A percentile compares a stretch with the other conserved stretches of the same genome.
Evolutionary conservation across 129 eudicot species (phyloP).

Genomic region (Deinandra increscens): DNA sequence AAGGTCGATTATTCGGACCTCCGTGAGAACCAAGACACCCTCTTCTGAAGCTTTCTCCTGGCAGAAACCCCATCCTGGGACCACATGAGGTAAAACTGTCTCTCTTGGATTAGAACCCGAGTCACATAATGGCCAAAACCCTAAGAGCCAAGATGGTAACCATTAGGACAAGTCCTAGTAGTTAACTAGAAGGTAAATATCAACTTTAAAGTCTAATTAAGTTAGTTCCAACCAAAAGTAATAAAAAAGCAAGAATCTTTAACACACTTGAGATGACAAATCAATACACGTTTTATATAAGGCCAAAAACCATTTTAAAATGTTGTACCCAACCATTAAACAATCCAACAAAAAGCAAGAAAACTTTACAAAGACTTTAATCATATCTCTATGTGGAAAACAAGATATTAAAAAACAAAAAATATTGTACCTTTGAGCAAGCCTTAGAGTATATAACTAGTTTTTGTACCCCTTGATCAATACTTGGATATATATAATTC

Average conservation of each 20-base stretch:
- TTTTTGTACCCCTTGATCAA: neutral
- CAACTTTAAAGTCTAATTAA: neutral
- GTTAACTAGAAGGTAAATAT: neutral
- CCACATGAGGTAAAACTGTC: too few species aligned
- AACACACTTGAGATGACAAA: conserved; percentile 15
- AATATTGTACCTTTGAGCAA: conserved; percentile 24
- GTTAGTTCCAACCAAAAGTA: neutral
- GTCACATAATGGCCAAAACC: too few species aligned
- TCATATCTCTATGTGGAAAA: conserved; percentile 28
- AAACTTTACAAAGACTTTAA: conserved; percentile 36
- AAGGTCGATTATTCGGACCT: too few species aligned
- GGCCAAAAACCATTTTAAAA: conserved; percentile 35
- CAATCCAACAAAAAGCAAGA: conserved; percentile 33
- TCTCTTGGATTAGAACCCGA: too few species aligned
- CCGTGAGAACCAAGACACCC: too few species aligned
- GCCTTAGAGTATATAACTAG: conserved; percentile 27
- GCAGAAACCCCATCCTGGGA: too few species aligned
- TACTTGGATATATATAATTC: conserved; percentile 5
- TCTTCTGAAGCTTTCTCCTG: too few species aligned
- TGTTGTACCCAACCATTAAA: conserved; percentile 28
- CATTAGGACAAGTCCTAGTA: too few species aligned
- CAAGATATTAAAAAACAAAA: neutral
- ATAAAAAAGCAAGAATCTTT: neutral
- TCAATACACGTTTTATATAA: conserved; percentile 34
- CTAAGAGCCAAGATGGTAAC: too few species aligned